Percentiles rank a stretch among this genome's conserved stretches.
Conservation (phyloP, 2,329 filamentous ascomycete genomes). For the Botrytis aclada region DNA sequence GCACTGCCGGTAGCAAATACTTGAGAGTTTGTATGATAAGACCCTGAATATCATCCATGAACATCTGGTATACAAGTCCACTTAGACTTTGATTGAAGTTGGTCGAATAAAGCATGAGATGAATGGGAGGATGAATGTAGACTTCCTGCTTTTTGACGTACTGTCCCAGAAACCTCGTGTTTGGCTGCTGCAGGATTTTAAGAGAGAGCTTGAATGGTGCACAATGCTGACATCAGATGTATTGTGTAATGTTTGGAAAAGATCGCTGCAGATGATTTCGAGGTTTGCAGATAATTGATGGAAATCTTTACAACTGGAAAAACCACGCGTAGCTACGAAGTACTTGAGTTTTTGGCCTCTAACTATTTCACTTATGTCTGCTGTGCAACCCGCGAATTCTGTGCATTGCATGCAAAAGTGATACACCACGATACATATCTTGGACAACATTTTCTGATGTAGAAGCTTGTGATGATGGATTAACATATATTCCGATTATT, state of each 20-base stretch:
- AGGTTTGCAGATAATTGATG: neutral
- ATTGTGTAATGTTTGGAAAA: neutral
- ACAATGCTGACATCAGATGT: neutral
- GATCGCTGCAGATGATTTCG: neutral
- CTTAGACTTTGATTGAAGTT: neutral
- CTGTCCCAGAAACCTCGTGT: neutral
- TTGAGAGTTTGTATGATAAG: neutral
- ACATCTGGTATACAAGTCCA: neutral
- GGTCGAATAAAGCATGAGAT: neutral
- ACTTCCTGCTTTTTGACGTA: neutral
- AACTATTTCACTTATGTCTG: neutral
- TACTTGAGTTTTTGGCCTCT: neutral
- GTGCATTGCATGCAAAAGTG: neutral
- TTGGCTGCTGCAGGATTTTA: neutral
- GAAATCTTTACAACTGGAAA: neutral
- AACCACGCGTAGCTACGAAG: neutral
- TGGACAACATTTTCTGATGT: neutral
- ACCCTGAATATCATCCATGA: neutral
- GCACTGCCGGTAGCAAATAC: neutral
- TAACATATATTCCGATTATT: neutral
- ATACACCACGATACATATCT: neutral
- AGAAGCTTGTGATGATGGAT: neutral
- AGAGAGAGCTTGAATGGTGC: neutral
- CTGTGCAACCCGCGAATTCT: neutral
- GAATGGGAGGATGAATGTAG: neutral